Percentiles rank a stretch among this genome's conserved stretches.
phyloP scores from a whole-genome alignment of 768 basidiomycete genomes.

The button mushroom (Agaricus bisporus) region DNA sequence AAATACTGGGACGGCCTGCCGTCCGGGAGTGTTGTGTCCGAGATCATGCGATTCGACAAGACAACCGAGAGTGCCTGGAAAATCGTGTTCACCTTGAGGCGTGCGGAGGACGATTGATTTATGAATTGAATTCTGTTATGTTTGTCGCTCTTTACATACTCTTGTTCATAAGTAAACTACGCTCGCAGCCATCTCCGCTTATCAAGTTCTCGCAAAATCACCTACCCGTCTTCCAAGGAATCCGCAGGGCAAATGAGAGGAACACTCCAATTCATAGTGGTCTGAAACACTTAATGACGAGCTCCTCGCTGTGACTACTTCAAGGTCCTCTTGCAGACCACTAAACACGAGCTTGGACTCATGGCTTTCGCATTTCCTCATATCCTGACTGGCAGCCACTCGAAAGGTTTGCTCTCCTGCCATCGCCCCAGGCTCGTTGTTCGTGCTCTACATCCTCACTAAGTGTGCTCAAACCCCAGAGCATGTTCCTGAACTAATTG shows the following conservation, averaged over 20 bases:
- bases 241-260: too few species aligned
- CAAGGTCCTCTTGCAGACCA: too few species aligned
- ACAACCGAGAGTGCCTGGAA: not conserved
- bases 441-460: not conserved
- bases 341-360: not conserved
- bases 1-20: slow-evolving; percentile 3
- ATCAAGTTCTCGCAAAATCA: too few species aligned
- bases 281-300: too few species aligned
- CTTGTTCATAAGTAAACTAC: too few species aligned
- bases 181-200: too few species aligned
- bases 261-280: too few species aligned
- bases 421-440: not conserved
- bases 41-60: not conserved
- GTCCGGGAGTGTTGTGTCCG: not conserved
- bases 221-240: too few species aligned
- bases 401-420: not conserved
- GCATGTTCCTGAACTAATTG: not conserved
- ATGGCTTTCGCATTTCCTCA: not conserved
- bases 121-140: too few species aligned
- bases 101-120: not conserved
- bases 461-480: not conserved
- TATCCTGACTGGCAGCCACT: not conserved
- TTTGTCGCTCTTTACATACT: too few species aligned
- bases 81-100: not conserved
- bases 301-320: too few species aligned